Base-by-base conservation (phyloP, 2,329 filamentous ascomycete species). In the Aspergillus felis region DNA sequence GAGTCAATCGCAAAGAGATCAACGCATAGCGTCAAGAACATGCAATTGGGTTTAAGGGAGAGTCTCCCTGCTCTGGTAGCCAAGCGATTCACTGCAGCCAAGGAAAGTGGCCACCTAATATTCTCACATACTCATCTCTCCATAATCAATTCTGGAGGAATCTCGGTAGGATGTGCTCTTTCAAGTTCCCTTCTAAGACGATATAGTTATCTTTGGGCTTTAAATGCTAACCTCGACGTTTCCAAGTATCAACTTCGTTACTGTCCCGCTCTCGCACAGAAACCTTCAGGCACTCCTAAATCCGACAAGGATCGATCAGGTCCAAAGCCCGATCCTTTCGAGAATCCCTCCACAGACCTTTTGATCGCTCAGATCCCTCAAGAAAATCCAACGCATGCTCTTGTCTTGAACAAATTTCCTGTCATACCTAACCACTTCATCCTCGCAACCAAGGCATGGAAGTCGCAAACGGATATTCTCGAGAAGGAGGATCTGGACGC, bases 371-470 rank as follows among this genome's bases (percentile, higher is more conserved):
- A 71, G 24, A 70, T 79, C 42, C 76, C 76, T 1, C 57, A 61
- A 10, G 60, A 65, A 32, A 64, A 67, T 4, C 71, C 74, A 4
- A 70, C 71, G 1, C 74, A 79, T 64, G 65, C 67, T 27, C 65
- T 81, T 38, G 74, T 81, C 25, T 60, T 81, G 55, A 81, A 81
- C 61, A 81, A 81, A 61, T 81, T 72, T 59, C 78, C 78, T 8
- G 75, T 81, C 4, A 81, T 81, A 14, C 70, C 71, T 6, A 74
- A 79, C 54, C 78, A 81, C 61, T 80, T 80, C 63, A 80, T 81
- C 50, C 71, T 81, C 49, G 74, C 78, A n/a, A 81, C 78, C 3
- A 76, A 69, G 46, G 63, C 61, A 8, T 79, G 73, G 67, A 74
- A 75, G 48, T 61, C 71, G 5, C 78, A 80, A 64, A 77, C 75